Conservation (phyloP, 495 filamentous ascomycete genomes). For the Aspergillus avenaceus region DNA sequence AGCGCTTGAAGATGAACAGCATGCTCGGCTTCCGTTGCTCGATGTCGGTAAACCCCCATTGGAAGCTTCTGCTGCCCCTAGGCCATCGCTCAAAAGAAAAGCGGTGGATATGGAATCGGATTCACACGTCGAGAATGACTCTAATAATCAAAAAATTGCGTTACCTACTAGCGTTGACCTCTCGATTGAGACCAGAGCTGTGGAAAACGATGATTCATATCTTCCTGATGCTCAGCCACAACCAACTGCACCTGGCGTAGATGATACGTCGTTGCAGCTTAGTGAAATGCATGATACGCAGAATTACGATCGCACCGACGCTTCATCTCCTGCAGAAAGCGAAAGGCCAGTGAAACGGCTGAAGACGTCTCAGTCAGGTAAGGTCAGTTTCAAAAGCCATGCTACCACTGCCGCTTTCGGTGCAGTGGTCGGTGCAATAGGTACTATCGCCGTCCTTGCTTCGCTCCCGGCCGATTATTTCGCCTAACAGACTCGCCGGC, state of each 20-base stretch:
- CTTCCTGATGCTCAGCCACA: constrained; percentile 27
- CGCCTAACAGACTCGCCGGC: constrained; percentile 1
- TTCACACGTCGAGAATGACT: background rate
- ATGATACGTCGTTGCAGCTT: constrained; percentile 4
- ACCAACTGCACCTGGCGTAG: constrained; percentile 1
- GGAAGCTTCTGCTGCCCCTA: background rate
- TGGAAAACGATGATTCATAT: constrained; percentile 1
- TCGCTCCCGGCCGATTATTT: constrained; percentile 43
- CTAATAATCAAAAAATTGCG: background rate
- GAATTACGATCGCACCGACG: constrained; percentile 3
- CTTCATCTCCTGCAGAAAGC: constrained; percentile 8
- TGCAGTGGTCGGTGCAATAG: constrained; percentile 44
- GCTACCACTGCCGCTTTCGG: constrained; percentile 43
- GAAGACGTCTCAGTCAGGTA: constrained; percentile 22
- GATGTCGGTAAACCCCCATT: constrained; percentile 4
- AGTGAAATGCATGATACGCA: background rate
- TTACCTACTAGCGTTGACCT: background rate
- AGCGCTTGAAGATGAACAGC: background rate
- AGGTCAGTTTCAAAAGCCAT: constrained; percentile 27
- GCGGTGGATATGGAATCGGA: constrained; percentile 27
- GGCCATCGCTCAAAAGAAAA: constrained; percentile 28
- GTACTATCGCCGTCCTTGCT: constrained; percentile 46
- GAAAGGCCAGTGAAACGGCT: constrained; percentile 30
- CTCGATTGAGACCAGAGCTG: background rate
- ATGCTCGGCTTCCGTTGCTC: background rate